Evolutionary conservation across 148 eudicot species (phyloP), one percentile per base, ranked within the genome.

Genomic region (Rhododendron williamsianum): DNA sequence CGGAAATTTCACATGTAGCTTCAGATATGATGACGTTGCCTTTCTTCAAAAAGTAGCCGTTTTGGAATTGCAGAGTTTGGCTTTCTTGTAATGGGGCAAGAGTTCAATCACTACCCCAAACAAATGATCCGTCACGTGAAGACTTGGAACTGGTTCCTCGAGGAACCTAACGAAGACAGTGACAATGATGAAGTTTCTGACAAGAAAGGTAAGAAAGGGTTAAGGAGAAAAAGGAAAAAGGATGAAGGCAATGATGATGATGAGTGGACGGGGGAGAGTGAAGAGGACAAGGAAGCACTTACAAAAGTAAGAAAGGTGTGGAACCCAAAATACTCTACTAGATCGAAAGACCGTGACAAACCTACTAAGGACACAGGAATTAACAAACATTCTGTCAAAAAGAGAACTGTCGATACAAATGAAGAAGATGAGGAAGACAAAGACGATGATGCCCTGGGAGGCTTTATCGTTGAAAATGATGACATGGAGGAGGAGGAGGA

Each of bases 121-220:
- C 89, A 84, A 83, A 91, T 89, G 93, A 93, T 93, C 63, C 83
- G 85, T 12, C 93, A 91, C 46, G 78, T 90, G 88, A 90, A 88
- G 87, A 87, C 87, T 12, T 97, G 96, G 98, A 85, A 97, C 72
- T 97, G 99, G 99, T 97, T 97, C 88, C 92, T 97, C 35, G 93
- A 93, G 65, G 94, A 95, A 83, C 86, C 88, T 67, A 81, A 84
- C 27, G 76, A 83, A 77, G 93, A 90, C 4, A 90, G 91, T 16
- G 91, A 91, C 6, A 90, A 89, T 25, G 97, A 94, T 54, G 97
- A 92, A 8, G 88, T 81, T 56, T 84, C 78, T n/a, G 86, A 83
- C 51, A 87, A 60, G 16, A 84, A 82, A 84, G 84, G 89, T 54
- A 89, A 84, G 82, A 86, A 81, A 43, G 49, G 87, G 27, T n/a